A percentile compares a stretch with the other conserved stretches of the same genome.
Evolutionary conservation across 2,329 filamentous ascomycete species (phyloP).

Genomic region (Talaromyces sp.): DNA sequence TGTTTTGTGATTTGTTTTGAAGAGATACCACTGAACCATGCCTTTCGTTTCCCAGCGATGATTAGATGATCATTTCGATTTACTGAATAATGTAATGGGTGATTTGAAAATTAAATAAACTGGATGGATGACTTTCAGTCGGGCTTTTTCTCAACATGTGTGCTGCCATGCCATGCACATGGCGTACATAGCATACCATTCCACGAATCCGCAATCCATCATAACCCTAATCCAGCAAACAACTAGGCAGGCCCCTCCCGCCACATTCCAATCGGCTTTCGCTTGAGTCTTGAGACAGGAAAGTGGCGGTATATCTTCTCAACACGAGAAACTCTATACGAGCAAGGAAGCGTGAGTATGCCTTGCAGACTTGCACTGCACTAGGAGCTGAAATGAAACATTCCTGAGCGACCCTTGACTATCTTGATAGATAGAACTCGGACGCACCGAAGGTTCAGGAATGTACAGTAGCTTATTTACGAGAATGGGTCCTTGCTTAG

Average conservation of each 20-base stretch:
- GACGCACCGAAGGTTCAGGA: neutral
- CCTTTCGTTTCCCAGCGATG: constrained; percentile 2
- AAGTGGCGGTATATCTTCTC: neutral
- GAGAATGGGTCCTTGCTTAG: neutral
- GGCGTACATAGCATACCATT: neutral
- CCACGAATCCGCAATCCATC: neutral
- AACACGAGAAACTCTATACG: neutral
- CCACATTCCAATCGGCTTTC: neutral
- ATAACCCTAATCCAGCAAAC: neutral
- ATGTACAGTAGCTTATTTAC: neutral
- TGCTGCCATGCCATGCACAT: neutral
- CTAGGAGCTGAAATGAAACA: neutral
- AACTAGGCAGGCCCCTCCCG: neutral
- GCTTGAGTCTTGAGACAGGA: neutral
- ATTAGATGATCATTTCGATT: neutral
- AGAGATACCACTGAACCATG: neutral
- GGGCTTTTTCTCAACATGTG: neutral
- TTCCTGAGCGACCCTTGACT: neutral
- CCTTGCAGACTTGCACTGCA: neutral
- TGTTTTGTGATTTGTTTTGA: neutral
- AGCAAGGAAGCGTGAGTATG: neutral
- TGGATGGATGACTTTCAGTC: neutral
- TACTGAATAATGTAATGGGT: neutral
- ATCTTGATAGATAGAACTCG: neutral
- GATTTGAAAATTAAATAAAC: neutral